Percentiles rank a stretch among this genome's conserved stretches.
Conservation (phyloP, 176 grass and related monocot species). For the Luzula sylvatica region DNA sequence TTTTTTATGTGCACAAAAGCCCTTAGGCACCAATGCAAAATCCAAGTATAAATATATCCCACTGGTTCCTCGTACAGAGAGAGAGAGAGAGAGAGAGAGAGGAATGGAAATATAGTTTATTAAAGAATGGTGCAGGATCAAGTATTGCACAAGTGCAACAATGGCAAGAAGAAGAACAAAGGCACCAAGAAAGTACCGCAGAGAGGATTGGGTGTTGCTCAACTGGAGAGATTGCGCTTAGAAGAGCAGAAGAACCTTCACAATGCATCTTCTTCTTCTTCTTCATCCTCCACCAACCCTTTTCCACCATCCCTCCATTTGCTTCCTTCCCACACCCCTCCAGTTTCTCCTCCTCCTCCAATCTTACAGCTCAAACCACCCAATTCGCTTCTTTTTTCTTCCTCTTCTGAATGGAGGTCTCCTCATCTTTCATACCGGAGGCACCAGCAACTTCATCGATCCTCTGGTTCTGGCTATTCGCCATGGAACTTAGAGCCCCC, state of each 20-base stretch:
- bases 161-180: slow-evolving; percentile 31
- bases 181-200: slow-evolving; percentile 65
- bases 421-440: slow-evolving; percentile 3
- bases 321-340: slow-evolving; percentile 6
- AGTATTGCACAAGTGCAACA: slow-evolving; percentile 30
- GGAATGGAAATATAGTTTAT: not conserved
- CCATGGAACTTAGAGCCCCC: slow-evolving; percentile 52
- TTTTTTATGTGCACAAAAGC: too few relatives aligned
- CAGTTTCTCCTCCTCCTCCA: slow-evolving; percentile 19
- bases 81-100: slow-evolving; percentile 2
- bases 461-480: slow-evolving; percentile 18
- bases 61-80: not conserved
- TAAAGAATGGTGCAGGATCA: slow-evolving; percentile 48
- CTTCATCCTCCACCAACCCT: slow-evolving; percentile 6
- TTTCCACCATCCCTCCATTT: slow-evolving; percentile 19
- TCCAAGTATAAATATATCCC: slow-evolving; percentile 6
- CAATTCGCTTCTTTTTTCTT: not conserved
- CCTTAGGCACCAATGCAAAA: not conserved
- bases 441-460: slow-evolving; percentile 7
- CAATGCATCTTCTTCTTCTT: not conserved
- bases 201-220: slow-evolving; percentile 71
- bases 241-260: slow-evolving; percentile 68
- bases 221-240: slow-evolving; percentile 72
- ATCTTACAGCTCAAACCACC: slow-evolving; percentile 17
- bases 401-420: not conserved